Conservation (phyloP, 352 stramenopile genomes). For the Phytophthora meadii region DNA sequence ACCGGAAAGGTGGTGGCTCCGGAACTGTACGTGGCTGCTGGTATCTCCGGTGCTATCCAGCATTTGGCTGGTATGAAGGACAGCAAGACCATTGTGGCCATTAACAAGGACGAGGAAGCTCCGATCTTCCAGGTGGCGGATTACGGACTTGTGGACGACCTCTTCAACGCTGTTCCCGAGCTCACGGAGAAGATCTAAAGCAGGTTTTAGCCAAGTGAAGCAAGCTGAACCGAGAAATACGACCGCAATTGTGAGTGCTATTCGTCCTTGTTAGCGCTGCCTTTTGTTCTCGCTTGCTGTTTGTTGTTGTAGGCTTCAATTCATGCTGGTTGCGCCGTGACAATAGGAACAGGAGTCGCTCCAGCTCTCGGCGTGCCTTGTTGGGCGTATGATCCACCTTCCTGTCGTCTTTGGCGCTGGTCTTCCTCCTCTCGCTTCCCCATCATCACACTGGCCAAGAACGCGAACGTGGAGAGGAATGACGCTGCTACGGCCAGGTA, state of each 20-base stretch:
- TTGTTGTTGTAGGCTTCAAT: neutral
- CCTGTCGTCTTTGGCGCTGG: neutral
- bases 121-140: constrained; percentile 99
- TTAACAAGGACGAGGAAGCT: constrained; percentile 99
- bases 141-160: constrained; percentile 98
- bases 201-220: constrained; percentile 18
- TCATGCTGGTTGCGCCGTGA: constrained; percentile 20
- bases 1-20: constrained; percentile 99
- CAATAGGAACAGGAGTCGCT: constrained; percentile 23
- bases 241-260: constrained; percentile 36
- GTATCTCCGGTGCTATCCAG: constrained; percentile 99
- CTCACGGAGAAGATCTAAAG: constrained; percentile 97
- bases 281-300: constrained; percentile 6
- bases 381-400: constrained; percentile 3
- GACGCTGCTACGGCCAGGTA: constrained; percentile 58
- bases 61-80: constrained; percentile 99
- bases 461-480: constrained; percentile 61
- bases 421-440: constrained; percentile 35
- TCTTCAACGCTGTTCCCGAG: constrained; percentile 98
- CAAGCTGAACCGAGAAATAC: constrained; percentile 16
- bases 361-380: constrained; percentile 18
- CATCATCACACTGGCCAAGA: constrained; percentile 53
- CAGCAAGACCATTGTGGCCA: constrained; percentile 99
- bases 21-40: constrained; percentile 96
- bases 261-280: constrained; percentile 21